Evolutionary conservation across 2,329 filamentous ascomycete genomes (phyloP).

Genomic region (Cryphonectria parasitica): DNA sequence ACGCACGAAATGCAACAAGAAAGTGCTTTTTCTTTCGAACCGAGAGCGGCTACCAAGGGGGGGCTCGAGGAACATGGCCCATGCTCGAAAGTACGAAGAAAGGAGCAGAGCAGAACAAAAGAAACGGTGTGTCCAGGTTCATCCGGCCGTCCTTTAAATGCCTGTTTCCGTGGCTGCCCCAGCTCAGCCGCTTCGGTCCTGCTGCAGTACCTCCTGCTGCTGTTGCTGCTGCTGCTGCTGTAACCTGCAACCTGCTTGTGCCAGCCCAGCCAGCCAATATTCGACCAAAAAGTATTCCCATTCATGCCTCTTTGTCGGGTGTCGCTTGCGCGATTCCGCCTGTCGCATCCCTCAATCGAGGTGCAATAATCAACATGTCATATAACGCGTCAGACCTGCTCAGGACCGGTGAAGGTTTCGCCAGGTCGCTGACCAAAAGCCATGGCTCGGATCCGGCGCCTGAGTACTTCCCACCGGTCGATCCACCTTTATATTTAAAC

Average conservation of each 20-base stretch:
- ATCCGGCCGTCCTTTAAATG: neutral
- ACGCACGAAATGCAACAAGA: conserved; percentile 1
- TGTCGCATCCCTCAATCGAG: neutral
- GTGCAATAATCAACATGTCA: conserved; percentile 2
- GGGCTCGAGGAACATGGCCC: neutral
- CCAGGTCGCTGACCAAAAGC: neutral
- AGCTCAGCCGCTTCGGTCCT: conserved; percentile 1
- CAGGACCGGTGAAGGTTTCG: conserved; percentile 15
- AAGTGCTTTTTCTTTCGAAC: conserved; percentile 10
- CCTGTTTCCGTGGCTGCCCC: neutral
- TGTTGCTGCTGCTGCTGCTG: neutral
- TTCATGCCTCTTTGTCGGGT: neutral
- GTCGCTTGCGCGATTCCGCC: neutral
- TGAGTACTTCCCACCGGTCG: neutral
- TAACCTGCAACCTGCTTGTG: neutral
- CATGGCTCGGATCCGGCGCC: neutral
- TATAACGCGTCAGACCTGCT: conserved; percentile 12
- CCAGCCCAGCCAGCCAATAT: neutral
- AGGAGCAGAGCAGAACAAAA: neutral
- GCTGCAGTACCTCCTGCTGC: neutral
- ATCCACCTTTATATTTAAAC: neutral
- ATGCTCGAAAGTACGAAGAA: neutral
- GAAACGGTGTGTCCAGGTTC: neutral
- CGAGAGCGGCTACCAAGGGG: neutral
- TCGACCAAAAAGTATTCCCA: neutral